Conservation (phyloP, 441 rosid genomes). For the Adansonia grandidieri region DNA sequence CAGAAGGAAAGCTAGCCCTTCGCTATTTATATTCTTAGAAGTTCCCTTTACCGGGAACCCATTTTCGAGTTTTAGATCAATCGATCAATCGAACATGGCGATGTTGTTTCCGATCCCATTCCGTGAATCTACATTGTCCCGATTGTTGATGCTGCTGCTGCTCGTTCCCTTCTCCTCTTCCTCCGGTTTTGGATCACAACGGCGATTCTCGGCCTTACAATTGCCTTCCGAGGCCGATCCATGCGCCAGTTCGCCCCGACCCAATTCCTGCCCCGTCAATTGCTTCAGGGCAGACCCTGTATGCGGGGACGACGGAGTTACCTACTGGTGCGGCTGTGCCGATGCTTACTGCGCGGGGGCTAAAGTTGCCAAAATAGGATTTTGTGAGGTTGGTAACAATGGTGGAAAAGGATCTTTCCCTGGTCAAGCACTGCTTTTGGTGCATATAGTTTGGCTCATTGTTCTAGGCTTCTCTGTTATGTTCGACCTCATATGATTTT, state of each 20-base stretch:
- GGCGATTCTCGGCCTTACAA: conserved; percentile 25
- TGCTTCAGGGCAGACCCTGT: conserved; percentile 87
- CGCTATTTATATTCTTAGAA: not conserved
- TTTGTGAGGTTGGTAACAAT: conserved; percentile 60
- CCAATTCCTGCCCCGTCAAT: conserved; percentile 58
- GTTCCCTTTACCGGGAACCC: not conserved
- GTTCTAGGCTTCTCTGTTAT: conserved; percentile 63
- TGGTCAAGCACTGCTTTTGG: conserved; percentile 65
- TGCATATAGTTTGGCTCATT: conserved; percentile 33
- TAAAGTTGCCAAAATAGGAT: conserved; percentile 65
- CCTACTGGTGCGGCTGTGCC: conserved; percentile 89
- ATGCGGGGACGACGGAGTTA: conserved; percentile 77
- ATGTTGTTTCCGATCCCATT: conserved; percentile 1
- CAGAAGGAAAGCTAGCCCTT: not conserved
- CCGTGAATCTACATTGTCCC: not conserved
- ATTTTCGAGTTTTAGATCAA: not conserved
- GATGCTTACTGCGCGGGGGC: conserved; percentile 75
- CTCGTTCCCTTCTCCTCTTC: conserved; percentile 6
- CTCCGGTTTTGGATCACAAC: not conserved
- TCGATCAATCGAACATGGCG: not conserved
- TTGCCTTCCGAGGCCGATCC: conserved; percentile 31
- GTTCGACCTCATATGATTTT: conserved; percentile 61
- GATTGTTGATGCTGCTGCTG: not conserved
- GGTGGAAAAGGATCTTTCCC: conserved; percentile 69
- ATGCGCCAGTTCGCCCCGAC: conserved; percentile 22